A percentile compares a stretch with the other conserved stretches of the same genome.
These are phyloP conservation scores for Thraustotheca clavata DNA, from an alignment of 352 stramenopile genomes.

Conservation along the genomic window DNA sequence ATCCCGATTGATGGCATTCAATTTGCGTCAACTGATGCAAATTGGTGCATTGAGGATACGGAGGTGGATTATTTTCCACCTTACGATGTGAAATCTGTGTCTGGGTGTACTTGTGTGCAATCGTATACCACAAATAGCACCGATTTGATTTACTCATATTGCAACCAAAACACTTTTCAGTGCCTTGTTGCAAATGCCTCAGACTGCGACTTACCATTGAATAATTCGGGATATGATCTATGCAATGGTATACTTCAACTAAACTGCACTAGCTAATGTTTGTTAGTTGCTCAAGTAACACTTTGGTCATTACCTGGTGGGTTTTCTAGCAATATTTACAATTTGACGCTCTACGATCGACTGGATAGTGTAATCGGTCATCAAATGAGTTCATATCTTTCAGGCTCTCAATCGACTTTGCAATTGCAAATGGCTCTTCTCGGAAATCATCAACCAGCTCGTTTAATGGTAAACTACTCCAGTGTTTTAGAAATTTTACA, in stretches of 20 bases:
- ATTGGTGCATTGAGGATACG: background rate
- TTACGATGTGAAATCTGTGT: background rate
- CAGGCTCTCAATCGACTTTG: too few species aligned
- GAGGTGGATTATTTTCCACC: background rate
- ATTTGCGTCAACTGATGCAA: background rate
- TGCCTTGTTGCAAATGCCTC: background rate
- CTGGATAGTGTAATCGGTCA: background rate
- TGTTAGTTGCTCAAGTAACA: background rate
- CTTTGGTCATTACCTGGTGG: background rate
- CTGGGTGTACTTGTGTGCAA: background rate
- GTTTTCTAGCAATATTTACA: background rate
- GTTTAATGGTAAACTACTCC: background rate
- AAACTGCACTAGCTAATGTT: too few species aligned
- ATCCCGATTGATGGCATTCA: too few species aligned
- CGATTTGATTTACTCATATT: background rate
- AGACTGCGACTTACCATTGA: background rate
- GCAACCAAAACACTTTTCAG: slow-evolving; percentile 1
- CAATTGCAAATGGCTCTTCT: too few species aligned
- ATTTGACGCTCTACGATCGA: background rate
- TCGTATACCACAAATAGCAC: background rate
- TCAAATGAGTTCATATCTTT: background rate
- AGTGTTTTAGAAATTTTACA: too few species aligned
- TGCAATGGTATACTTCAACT: background rate
- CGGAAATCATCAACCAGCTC: too few species aligned
- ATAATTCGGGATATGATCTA: background rate